Base-by-base conservation (phyloP, 2,329 filamentous ascomycete species). In the Didymella arachidicola region DNA sequence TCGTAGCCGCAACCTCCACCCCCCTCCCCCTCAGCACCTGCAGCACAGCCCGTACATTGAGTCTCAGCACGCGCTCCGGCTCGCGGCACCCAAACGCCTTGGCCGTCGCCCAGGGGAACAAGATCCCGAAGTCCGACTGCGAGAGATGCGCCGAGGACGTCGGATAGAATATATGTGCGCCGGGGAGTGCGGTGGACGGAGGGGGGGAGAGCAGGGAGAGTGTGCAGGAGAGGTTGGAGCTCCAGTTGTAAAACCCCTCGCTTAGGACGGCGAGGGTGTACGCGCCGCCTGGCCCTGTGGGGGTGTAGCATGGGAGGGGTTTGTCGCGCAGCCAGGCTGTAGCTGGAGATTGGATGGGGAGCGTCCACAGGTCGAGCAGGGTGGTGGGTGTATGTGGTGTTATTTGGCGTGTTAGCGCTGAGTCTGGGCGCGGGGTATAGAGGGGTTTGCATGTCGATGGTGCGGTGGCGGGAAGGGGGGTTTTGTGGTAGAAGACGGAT, bases 21-120 rank as follows among this genome's bases (percentile, higher is more conserved):
- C 77, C 77, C 12, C 66, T 68, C 30, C 81, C 75, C n/a, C 81
- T 69, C 39, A 91, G 75, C 82, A 91, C 62, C 80, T 98, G 69
- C 87, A 97, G 78, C 77, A 97, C 68, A 83, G 97, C 61, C 78
- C 97, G 61, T 85, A 92, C 39, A 87, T 98, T 79, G 87, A 99
- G 81, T 78, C 95, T 71, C 84, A 97, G 78, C 86, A 97, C 72
- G 89, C 92, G 48, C 79, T 97, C 71, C 79, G 95, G 72, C 78
- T 93, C 72, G 1, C 79, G 97, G 79, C 0, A 81, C 81, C 83
- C 82, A 55, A 82, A 80, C 11, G 83, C 71, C 42, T 79, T 79
- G 46, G 79, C 79, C 8, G 81, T 82, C 1, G 83, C 64, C 83
- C 88, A 90, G 0, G 91, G 91, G 71, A 96, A 96, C 22, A 96